Evolutionary conservation across 2,329 filamentous ascomycete species (phyloP).

Genomic region (Alternaria incomplexa): DNA sequence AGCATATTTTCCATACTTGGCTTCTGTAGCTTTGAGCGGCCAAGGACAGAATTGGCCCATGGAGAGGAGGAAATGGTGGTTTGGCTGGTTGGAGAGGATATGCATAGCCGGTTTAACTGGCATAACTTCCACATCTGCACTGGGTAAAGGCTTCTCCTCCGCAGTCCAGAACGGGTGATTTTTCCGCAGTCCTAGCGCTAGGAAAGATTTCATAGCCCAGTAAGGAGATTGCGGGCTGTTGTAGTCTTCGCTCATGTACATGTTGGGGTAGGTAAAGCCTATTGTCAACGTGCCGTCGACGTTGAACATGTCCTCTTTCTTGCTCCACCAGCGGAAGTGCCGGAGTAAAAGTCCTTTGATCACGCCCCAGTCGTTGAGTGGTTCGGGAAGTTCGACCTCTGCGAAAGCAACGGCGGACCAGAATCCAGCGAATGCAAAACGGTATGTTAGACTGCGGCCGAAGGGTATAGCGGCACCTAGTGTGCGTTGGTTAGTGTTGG

Average conservation of each 20-base stretch:
- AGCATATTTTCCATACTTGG: slow-evolving; percentile 45
- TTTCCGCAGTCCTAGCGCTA: slow-evolving; percentile 48
- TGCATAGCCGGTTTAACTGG: slow-evolving; percentile 49
- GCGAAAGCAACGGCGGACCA: slow-evolving; percentile 56
- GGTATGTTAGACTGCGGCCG: slow-evolving; percentile 59
- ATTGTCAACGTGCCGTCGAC: slow-evolving; percentile 59
- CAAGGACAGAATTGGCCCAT: slow-evolving; percentile 44
- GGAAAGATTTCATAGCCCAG: slow-evolving; percentile 61
- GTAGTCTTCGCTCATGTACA: slow-evolving; percentile 64
- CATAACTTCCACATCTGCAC: neutral
- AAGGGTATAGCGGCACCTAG: slow-evolving; percentile 60
- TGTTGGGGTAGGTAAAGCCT: slow-evolving; percentile 56
- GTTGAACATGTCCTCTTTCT: slow-evolving; percentile 54
- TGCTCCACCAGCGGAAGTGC: slow-evolving; percentile 59
- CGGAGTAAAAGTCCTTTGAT: slow-evolving; percentile 59
- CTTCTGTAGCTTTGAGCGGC: slow-evolving; percentile 46
- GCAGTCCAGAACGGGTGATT: slow-evolving; percentile 56
- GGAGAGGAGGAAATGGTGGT: slow-evolving; percentile 42
- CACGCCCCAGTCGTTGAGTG: slow-evolving; percentile 48
- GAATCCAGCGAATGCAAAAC: slow-evolving; percentile 59
- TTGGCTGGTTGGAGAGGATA: slow-evolving; percentile 52
- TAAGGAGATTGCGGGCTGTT: slow-evolving; percentile 64
- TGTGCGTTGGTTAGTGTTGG: neutral
- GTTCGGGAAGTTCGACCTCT: slow-evolving; percentile 48
- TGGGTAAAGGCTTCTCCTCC: slow-evolving; percentile 48